Percentiles rank a stretch among this genome's conserved stretches.
Conservation (phyloP, 2,329 filamentous ascomycete genomes). For the Phialemonium atrogriseum region DNA sequence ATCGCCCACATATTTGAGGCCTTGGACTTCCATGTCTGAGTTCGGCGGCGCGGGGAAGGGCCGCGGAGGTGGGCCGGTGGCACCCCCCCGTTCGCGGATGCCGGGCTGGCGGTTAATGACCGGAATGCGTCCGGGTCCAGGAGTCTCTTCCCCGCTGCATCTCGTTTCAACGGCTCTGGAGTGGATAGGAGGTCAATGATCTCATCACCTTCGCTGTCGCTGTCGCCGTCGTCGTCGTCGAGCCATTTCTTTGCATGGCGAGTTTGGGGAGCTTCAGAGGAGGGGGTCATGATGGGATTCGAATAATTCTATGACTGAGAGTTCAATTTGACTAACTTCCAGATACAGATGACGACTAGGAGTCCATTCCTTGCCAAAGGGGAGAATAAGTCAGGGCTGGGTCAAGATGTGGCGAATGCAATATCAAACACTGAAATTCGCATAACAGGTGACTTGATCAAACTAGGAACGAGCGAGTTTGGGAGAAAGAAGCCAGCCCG, state of each 20-base stretch:
- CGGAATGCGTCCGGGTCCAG: constrained; percentile 24
- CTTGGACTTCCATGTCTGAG: constrained; percentile 6
- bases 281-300: constrained; percentile 15
- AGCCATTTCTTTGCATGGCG: constrained; percentile 12
- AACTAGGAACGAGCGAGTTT: too few relatives aligned
- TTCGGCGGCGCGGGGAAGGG: constrained; percentile 13
- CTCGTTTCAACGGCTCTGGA: not conserved
- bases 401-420: too few relatives aligned
- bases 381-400: too few relatives aligned
- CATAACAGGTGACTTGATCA: too few relatives aligned
- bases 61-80: constrained; percentile 13
- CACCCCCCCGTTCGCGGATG: constrained; percentile 24
- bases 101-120: constrained; percentile 31
- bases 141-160: constrained; percentile 11
- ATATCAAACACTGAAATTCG: too few relatives aligned
- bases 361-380: constrained; percentile 3
- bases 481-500: too few relatives aligned
- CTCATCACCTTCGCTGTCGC: too few relatives aligned
- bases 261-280: constrained; percentile 15
- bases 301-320: too few relatives aligned
- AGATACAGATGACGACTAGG: too few relatives aligned
- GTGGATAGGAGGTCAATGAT: constrained; percentile 17
- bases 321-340: too few relatives aligned
- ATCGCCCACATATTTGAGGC: constrained; percentile 15
- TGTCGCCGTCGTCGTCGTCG: constrained; percentile 14